Evolutionary conservation across 2,329 filamentous ascomycete genomes (phyloP).

Genomic region (Anthostomella pinea): DNA sequence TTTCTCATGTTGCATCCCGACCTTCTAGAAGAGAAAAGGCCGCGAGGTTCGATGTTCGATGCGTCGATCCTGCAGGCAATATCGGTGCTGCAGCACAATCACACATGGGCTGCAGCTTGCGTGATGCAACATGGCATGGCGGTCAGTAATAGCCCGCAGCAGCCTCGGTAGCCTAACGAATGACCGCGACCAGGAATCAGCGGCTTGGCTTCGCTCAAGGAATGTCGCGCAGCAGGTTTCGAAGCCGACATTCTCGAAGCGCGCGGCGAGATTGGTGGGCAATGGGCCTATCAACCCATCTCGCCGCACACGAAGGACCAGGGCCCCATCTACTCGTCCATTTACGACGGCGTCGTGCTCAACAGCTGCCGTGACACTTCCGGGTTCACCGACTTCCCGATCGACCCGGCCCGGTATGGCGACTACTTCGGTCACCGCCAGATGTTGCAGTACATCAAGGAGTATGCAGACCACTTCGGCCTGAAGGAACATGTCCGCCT

Average conservation of each 20-base stretch:
- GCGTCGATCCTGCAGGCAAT: too few relatives aligned
- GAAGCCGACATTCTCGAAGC: conserved; percentile 35
- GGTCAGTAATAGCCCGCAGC: conserved; percentile 9
- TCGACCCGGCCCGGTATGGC: conserved; percentile 36
- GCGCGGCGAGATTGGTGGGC: conserved; percentile 34
- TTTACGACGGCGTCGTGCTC: conserved; percentile 35
- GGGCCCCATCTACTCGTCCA: conserved; percentile 30
- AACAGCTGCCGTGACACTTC: conserved; percentile 38
- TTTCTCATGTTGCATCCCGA: neutral
- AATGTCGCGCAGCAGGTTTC: conserved; percentile 36
- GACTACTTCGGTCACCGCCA: conserved; percentile 36
- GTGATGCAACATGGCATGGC: conserved; percentile 8
- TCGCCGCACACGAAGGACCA: conserved; percentile 20
- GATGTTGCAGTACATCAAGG: conserved; percentile 34
- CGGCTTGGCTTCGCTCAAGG: conserved; percentile 36
- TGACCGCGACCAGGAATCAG: conserved; percentile 27
- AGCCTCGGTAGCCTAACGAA: neutral
- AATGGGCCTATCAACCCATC: conserved; percentile 36
- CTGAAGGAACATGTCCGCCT: conserved; percentile 34
- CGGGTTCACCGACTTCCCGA: conserved; percentile 38
- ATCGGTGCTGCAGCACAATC: too few relatives aligned
- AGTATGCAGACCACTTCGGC: conserved; percentile 36
- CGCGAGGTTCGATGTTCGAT: too few relatives aligned
- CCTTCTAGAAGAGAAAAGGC: too few relatives aligned
- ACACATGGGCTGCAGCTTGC: too few relatives aligned